Percentiles rank a stretch among this genome's conserved stretches.
Evolutionary conservation across 2,329 filamentous ascomycete species (phyloP).

Genomic region (Verticillium alfalfae): DNA sequence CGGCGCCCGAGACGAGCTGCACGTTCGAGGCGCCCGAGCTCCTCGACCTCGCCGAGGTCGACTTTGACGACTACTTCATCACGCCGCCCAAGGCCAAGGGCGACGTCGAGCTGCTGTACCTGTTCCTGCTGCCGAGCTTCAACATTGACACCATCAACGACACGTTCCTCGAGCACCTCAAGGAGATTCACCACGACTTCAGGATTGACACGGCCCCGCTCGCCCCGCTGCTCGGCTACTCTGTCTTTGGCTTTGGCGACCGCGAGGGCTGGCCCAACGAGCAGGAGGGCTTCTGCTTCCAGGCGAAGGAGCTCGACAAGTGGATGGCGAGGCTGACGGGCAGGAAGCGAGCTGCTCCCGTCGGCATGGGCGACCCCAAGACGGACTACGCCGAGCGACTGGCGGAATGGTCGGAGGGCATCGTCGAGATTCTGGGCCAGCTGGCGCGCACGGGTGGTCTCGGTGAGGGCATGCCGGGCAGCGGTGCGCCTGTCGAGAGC

Average conservation of each 20-base stretch:
- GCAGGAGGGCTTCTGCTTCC: conserved; percentile 85
- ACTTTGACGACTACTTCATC: conserved; percentile 92
- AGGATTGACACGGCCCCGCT: conserved; percentile 87
- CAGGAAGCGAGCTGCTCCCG: conserved; percentile 78
- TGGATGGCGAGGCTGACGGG: conserved; percentile 97
- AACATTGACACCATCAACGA: conserved; percentile 92
- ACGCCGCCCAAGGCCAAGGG: conserved; percentile 57
- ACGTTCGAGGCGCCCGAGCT: conserved; percentile 54
- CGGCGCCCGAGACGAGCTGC: conserved; percentile 29
- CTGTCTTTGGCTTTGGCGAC: conserved; percentile 91
- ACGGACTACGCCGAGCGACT: conserved; percentile 62
- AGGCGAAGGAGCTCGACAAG: conserved; percentile 83
- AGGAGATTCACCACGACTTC: conserved; percentile 95
- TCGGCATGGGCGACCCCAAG: conserved; percentile 85
- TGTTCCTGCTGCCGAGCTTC: conserved; percentile 83
- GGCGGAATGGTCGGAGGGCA: conserved; percentile 71
- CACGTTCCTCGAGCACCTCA: conserved; percentile 78
- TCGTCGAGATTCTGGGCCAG: conserved; percentile 64
- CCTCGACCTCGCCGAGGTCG: conserved; percentile 76
- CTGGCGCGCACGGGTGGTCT: conserved; percentile 55
- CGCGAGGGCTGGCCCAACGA: conserved; percentile 88
- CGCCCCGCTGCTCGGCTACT: conserved; percentile 72
- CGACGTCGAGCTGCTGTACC: conserved; percentile 67
- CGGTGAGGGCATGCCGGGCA: conserved; percentile 66
- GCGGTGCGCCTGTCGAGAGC: conserved; percentile 79